Base-by-base conservation (phyloP, 306 rosid species). In the Sechiopsis laciniata region DNA sequence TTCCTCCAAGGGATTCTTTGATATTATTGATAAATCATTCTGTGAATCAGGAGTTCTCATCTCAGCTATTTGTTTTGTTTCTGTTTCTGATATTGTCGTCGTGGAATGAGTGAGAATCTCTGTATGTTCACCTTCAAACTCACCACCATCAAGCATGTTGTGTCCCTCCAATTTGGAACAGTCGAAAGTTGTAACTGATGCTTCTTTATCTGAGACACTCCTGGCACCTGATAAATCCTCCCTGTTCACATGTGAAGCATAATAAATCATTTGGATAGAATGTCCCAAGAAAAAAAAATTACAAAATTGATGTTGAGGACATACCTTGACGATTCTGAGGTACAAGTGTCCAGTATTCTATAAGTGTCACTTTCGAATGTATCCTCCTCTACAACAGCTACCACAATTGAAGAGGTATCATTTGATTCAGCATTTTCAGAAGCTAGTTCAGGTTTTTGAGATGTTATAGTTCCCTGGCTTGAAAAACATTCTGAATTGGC, bases 131-230 rank as follows among this genome's bases (percentile, higher is more conserved):
- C 55, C 79, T 77, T 65, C 81, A 78, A 74, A 83, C 79, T 29
- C 75, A 12, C 67, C 40, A 51, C 45, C 66, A 19, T 65, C 73
- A 56, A 56, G 78, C 73, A 45, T 78, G 82, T 62, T 67, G 51
- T 72, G 77, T 74, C 80, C 87, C 74, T 88, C 84, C 66, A 74
- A 71, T 72, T 67, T 67, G 53, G 88, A 86, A 65, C 81, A 75
- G 70, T 78, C 83, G 2, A 75, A 77, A 82, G 52, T 68, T 80
- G 22, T 62, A 78, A 51, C 78, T 8, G 81, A 79, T 20, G 63
- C 73, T 72, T 85, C 91, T 55, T 72, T 40, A 74, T 83, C 81
- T 76, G 82, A 75, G 75, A 66, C 58, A 80, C 63, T 62, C 75
- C 73, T 78, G 58, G 57, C 53, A 59, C 82, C 76, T 71, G 77